These are phyloP conservation scores for Auricularia sp. DNA, from an alignment of 768 basidiomycete genomes.

Conservation along the genomic window DNA sequence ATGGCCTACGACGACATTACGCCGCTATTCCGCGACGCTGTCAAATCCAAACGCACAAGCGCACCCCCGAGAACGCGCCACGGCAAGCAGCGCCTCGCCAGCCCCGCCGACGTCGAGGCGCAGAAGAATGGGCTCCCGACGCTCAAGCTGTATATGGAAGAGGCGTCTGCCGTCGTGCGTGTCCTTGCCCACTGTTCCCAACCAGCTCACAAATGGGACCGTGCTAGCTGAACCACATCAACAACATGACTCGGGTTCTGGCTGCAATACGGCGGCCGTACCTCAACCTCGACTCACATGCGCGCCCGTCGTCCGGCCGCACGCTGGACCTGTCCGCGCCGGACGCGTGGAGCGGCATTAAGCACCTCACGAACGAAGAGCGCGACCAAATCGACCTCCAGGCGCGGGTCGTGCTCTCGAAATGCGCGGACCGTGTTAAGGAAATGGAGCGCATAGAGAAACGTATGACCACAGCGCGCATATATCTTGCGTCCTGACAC, in stretches of 20 bases:
- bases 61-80: conserved; percentile 16
- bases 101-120: background rate
- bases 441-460: conserved; percentile 85
- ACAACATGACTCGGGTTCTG: conserved; percentile 62
- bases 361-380: conserved; percentile 77
- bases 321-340: conserved; percentile 43
- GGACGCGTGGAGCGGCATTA: conserved; percentile 52
- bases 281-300: conserved; percentile 62
- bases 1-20: conserved; percentile 60
- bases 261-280: conserved; percentile 74
- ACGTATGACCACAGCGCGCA: conserved; percentile 41
- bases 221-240: conserved; percentile 60
- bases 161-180: conserved; percentile 64
- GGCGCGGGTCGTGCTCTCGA: conserved; percentile 72
- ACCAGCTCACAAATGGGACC: conserved; percentile 1
- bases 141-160: conserved; percentile 59
- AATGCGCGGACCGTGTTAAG: conserved; percentile 79
- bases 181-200: conserved; percentile 17
- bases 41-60: conserved; percentile 37
- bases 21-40: conserved; percentile 43
- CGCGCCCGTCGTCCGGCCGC: conserved; percentile 40
- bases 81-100: conserved; percentile 2
- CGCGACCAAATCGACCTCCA: conserved; percentile 94
- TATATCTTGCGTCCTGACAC: conserved; percentile 11
- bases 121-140: conserved; percentile 11